Evolutionary conservation across 2,329 filamentous ascomycete genomes (phyloP).

Genomic region (Fusarium sp.): DNA sequence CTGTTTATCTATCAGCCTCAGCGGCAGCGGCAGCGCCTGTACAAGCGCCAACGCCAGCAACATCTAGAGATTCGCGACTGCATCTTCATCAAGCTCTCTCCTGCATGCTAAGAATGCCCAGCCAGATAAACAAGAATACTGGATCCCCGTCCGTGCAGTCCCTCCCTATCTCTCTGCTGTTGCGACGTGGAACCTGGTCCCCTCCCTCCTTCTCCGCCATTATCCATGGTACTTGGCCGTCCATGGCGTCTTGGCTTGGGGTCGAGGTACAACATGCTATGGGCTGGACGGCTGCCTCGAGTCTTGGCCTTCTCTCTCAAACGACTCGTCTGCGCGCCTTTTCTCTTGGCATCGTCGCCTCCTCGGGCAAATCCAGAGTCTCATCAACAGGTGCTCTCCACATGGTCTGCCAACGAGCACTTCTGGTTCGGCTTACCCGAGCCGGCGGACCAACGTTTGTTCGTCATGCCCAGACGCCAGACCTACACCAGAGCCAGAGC

Average conservation of each 20-base stretch:
- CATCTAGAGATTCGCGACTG: constrained; percentile 20
- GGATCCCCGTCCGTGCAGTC: constrained; percentile 21
- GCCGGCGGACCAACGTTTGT: constrained; percentile 12
- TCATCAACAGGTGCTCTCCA: constrained; percentile 30
- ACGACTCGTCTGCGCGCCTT: constrained; percentile 22
- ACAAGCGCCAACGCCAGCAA: not conserved
- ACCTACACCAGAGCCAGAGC: constrained; percentile 5
- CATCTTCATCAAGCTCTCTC: constrained; percentile 17
- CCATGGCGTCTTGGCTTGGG: constrained; percentile 35
- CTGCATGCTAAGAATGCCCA: constrained; percentile 18
- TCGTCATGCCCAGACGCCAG: constrained; percentile 18
- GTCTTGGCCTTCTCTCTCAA: constrained; percentile 30
- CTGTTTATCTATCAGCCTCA: not conserved
- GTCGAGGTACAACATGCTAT: constrained; percentile 37
- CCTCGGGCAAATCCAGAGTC: constrained; percentile 35
- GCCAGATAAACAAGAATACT: constrained; percentile 33
- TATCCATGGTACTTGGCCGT: constrained; percentile 30
- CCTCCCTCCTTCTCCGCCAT: constrained; percentile 9
- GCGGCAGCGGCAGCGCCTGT: not conserved
- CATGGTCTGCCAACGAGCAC: constrained; percentile 22
- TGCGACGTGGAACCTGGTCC: not conserved
- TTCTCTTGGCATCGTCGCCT: constrained; percentile 38
- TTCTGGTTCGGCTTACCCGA: constrained; percentile 31
- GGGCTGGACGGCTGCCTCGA: constrained; percentile 29
- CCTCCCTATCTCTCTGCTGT: constrained; percentile 12